Evolutionary conservation across 1,139 yeast genomes (phyloP), one percentile per base, ranked within the genome.

Genomic region (Blastobotrys arbuscula): DNA sequence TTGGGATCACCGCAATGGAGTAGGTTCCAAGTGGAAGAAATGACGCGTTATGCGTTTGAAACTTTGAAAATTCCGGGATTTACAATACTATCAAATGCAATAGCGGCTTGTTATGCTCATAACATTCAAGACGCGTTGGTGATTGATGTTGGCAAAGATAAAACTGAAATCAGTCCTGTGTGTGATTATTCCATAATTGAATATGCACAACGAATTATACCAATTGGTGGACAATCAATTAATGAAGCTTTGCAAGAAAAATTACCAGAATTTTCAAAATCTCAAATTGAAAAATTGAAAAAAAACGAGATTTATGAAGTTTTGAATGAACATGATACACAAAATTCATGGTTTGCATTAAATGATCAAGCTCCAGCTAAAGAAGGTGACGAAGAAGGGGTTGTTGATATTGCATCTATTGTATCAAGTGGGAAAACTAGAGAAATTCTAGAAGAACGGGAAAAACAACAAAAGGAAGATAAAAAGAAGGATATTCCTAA

Each of bases 391-490:
- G 84, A 79, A 37, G 94, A 84, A 33, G 92, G 87, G 42, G 79
- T 81, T 2, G 75, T 88, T 45, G 97, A 92, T 65, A 90, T 92
- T 44, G 97, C 97, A 1, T 88, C 88, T 38, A 81, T 89, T 58
- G 95, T 92, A 8, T 79, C 95, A 0, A 82, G 87, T 52, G 87
- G 81, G 10, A 76, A 82, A 55, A 78, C 87, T 1, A 73, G 84
- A 50, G 88, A 82, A 60, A 72, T 82, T 34, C 66, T 84, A 47
- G 84, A 77, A 47, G 79, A 77, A 58, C 73, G 81, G 45, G 83
- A 78, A 57, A 70, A 68, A 49, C 71, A 74, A 49, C 71, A 71
- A 47, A 69, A 73, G 40, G 67, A 66, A 21, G 61, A 62, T 33
- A 59, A 59, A 20, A 62, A 58, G 15, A 70, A 64, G 45, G 78